Base-by-base conservation (phyloP, 306 rosid genomes). In the Trifolium fragiferum region DNA sequence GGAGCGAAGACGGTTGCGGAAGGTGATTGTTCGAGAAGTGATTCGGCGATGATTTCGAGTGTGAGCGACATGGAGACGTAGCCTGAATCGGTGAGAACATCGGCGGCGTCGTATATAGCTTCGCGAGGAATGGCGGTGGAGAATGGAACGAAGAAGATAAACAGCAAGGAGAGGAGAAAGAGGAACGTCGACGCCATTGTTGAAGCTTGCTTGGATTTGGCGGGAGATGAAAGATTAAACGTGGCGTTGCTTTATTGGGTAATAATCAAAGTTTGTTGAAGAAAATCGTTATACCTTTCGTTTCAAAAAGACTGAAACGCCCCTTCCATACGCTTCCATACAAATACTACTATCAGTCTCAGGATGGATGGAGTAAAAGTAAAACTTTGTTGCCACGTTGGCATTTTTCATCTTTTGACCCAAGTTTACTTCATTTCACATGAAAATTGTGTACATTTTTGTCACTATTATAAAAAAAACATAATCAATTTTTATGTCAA, bases 1-100 rank as follows among this genome's bases (percentile, higher is more conserved):
- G 96, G 97, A 12, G 96, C 88, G 82, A 93, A 93, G 72, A 93
- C 80, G 70, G 98, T 91, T 84, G 86, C 84, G 5, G 90, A 84
- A 55, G 88, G 78, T 8, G 94, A 78, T 8, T 82, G 84, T 3
- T 77, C 80, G 32, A 84, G 71, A 27, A 85, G 77, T 54, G 85
- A 55, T 32, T 78, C 41, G 2, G 93, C 85, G 19, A 89, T 67
- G 77, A 88, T 70, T 79, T 91, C 89, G 14, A 93, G 83, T 1
- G 90, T 88, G 37, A 93, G 85, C 4, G 94, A 80, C 97, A 93
- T 91, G 33, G 98, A 91, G 7, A 81, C 79, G 76, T 35, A 86
- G 66, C 92, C 89, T 2, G 93, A 81, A 68, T 93, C 90, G 21
- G 86, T 32, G 81, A 93, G 93, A 65, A 88, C 76, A 11, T 93